A percentile compares a stretch with the other conserved stretches of the same genome.
phyloP scores from a whole-genome alignment of 2,329 filamentous ascomycete genomes.

The Bimuria novae-zelandiae region DNA sequence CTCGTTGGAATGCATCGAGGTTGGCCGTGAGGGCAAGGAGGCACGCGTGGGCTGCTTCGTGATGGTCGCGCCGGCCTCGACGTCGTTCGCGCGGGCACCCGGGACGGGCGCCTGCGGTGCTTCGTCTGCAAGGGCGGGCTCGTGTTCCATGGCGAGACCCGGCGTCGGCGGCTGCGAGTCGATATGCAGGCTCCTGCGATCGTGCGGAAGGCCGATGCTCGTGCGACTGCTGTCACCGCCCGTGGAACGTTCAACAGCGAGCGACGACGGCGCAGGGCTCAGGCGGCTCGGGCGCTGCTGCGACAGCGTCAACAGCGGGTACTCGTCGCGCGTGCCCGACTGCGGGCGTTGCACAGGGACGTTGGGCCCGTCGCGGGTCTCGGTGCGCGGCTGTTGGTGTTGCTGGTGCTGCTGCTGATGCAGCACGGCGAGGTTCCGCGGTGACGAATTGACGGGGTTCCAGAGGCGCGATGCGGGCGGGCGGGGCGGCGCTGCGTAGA shows the following conservation, averaged over 20 bases:
- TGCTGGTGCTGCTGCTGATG: conserved; percentile 27
- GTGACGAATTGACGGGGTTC: conserved; percentile 66
- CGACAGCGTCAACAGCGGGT: conserved; percentile 61
- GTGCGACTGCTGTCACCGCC: conserved; percentile 55
- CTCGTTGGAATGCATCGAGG: conserved; percentile 51
- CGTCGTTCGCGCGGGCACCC: conserved; percentile 24
- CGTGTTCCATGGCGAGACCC: conserved; percentile 31
- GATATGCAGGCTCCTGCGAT: conserved; percentile 33
- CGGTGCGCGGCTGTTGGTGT: conserved; percentile 9
- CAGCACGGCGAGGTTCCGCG: conserved; percentile 49
- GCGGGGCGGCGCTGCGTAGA: conserved; percentile 34
- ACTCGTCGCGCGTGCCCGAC: conserved; percentile 52
- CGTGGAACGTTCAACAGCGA: conserved; percentile 45
- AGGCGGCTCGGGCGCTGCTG: conserved; percentile 61
- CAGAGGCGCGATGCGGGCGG: conserved; percentile 59
- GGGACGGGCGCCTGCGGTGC: conserved; percentile 17
- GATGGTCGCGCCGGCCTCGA: conserved; percentile 26
- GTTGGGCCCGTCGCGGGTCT: conserved; percentile 43
- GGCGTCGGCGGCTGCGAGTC: conserved; percentile 33
- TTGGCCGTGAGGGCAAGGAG: conserved; percentile 34
- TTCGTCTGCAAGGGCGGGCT: conserved; percentile 16
- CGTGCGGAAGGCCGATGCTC: conserved; percentile 57
- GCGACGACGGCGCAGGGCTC: conserved; percentile 45
- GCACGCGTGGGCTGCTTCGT: conserved; percentile 17
- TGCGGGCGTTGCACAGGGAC: conserved; percentile 47